Base-by-base conservation (phyloP, 768 basidiomycete species). In the Gymnopilus junonius region DNA sequence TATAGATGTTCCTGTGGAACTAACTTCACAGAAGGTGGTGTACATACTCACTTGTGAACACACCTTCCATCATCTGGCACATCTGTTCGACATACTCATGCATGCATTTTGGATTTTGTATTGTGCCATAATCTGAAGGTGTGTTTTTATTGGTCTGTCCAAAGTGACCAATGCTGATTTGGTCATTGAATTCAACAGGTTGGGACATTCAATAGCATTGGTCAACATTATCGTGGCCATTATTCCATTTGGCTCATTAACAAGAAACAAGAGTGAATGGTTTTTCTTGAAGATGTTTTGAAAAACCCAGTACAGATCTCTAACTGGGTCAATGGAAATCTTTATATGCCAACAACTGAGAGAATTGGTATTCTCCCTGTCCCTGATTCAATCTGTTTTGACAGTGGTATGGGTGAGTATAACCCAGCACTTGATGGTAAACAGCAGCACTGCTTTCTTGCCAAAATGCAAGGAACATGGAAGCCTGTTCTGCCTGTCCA, bases 11-110 rank as follows among this genome's bases (percentile, higher is more conserved):
- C 67, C 1, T 61, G 70, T 3, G 77, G 76, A 0, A 79, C 79
- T 8, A 79, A 78, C 25, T 59, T 55, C 14, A 73, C 73, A 2
- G 74, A 80, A 65, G 76, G 79, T 23, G 75, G 74, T 10, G 73
- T 80, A 3, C 78, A 80, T 56, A 71, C 70, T 0, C 74, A 74
- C 56, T 62, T 77, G 8, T 64, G 60, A 1, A 54, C 69, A 32
- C 64, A 57, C 5, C 50, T 73, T 8, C 74, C 71, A 11, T 64
- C 63, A 1, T 75, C 65, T 34, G 72, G 71, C 7, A 67, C 59
- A 4, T 76, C 74, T 2, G 40, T 71, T 3, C 57, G 63, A 1
- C 71, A 75, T 68, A 56, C 67, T 2, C 57, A 73, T 55, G 65
- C 67, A 6, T 58, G 70, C 21, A 55, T 77, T 0, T 21, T 55